Evolutionary conservation across 345 rosid genomes (phyloP).

Genomic region (Erysimum cheiranthoides): DNA sequence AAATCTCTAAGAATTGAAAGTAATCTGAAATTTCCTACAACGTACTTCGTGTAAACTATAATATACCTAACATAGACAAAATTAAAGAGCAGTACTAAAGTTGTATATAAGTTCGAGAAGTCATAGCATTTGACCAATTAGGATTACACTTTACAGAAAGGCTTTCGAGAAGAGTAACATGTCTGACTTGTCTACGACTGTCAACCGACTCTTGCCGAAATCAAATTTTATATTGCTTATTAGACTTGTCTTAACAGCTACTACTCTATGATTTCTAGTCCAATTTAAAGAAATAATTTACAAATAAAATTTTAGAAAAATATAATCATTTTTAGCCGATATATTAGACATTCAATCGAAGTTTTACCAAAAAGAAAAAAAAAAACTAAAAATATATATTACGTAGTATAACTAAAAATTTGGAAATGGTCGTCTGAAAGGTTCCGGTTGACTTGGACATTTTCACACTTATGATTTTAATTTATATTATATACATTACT

Average conservation of each 20-base stretch:
- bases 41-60: not conserved
- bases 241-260: not conserved
- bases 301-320: too few species aligned
- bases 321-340: not conserved
- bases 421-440: too few species aligned
- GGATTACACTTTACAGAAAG: not conserved
- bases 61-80: not conserved
- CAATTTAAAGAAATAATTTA: too few species aligned
- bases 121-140: constrained; percentile 13
- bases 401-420: too few species aligned
- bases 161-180: not conserved
- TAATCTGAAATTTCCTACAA: not conserved
- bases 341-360: not conserved
- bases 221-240: not conserved
- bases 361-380: too few species aligned
- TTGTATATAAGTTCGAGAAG: not conserved
- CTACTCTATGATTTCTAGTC: too few species aligned
- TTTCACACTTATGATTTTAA: too few species aligned
- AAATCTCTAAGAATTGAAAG: not conserved
- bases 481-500: too few species aligned
- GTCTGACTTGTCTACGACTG: not conserved
- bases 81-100: not conserved
- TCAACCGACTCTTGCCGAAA: not conserved
- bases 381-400: too few species aligned
- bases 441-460: too few species aligned